Evolutionary conservation across 2,329 filamentous ascomycete genomes (phyloP), one percentile per base, ranked within the genome.

Genomic region (Fusarium luffae): DNA sequence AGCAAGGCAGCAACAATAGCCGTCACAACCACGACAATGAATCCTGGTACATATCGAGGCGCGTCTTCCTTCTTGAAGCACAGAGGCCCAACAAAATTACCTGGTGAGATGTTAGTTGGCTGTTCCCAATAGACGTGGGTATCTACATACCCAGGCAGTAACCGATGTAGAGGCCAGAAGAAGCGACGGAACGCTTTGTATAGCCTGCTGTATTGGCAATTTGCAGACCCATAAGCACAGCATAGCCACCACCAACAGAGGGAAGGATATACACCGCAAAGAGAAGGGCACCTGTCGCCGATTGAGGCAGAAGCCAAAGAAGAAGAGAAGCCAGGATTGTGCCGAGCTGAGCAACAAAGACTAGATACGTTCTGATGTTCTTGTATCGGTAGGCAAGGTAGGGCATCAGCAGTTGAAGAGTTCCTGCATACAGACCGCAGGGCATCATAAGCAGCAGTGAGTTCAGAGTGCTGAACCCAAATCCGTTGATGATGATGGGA

Each of bases 171-270:
- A 85, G 77, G 0, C 84, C 84, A 4, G 83, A 84, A 1, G 82
- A 83, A 3, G 81, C 81, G 2, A 86, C 76, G 2, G 82, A 81
- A 3, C 83, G 77, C 74, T 86, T 86, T 0, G 85, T 86, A 54
- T 86, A 86, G 3, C 85, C 85, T 0, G 85, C 83, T 13, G 82
- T 85, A 63, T 86, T 86, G 27, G 84, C 83, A 79, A 88, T 72
- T 41, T 73, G 71, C 2, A 59, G 42, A 12, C 70, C 71, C 71
- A 73, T 85, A 0, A 85, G 72, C 8, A 86, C 82, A 3, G 82
- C 84, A 63, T 87, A 87, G 1, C 80, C 82, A 3, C 79, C 84
- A 0, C 78, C 79, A 1, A 80, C 66, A 0, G 80, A 82, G 2
- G 84, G 81, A 11, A 87, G 74, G 46, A 86, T 85, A 49, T 83